Evolutionary conservation across 1,284 basidiomycete genomes (phyloP).

Genomic region (Athelia sp.): DNA sequence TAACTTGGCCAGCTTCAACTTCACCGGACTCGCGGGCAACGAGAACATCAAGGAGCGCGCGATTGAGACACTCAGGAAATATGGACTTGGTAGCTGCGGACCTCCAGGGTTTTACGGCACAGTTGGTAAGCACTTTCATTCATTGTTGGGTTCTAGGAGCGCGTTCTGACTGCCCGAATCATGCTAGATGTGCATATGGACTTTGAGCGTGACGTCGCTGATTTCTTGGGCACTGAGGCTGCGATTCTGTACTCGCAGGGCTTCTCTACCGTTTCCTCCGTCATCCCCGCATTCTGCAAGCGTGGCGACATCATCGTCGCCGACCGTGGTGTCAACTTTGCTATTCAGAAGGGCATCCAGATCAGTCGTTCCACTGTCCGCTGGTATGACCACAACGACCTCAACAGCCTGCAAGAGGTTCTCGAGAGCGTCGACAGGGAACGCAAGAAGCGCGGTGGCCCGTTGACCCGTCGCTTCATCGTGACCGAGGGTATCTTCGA

Average conservation of each 20-base stretch:
- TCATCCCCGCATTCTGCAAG: conserved; percentile 97
- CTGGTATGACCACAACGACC: conserved; percentile 97
- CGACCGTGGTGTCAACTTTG: conserved; percentile 90
- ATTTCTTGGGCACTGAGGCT: conserved; percentile 86
- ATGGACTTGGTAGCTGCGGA: conserved; percentile 94
- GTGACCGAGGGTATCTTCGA: conserved; percentile 98
- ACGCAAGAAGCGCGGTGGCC: conserved; percentile 74
- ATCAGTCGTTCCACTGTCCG: conserved; percentile 90
- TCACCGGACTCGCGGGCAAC: conserved; percentile 86
- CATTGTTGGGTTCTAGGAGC: no score
- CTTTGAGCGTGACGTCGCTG: conserved; percentile 85
- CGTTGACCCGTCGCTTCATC: conserved; percentile 91
- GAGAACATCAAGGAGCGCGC: conserved; percentile 86
- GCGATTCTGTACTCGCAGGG: conserved; percentile 94
- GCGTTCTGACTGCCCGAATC: no score
- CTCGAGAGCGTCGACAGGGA: conserved; percentile 85
- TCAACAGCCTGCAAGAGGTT: conserved; percentile 86
- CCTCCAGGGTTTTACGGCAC: conserved; percentile 98
- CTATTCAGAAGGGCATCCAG: conserved; percentile 97
- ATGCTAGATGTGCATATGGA: conserved; percentile 84
- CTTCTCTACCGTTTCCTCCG: conserved; percentile 89
- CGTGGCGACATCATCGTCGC: conserved; percentile 98
- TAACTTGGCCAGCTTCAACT: conserved; percentile 93
- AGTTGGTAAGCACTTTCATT: conserved; percentile 52
- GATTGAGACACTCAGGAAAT: conserved; percentile 83